Evolutionary conservation across 2,329 filamentous ascomycete species (phyloP).

Genomic region (Fusarium tricinctum): DNA sequence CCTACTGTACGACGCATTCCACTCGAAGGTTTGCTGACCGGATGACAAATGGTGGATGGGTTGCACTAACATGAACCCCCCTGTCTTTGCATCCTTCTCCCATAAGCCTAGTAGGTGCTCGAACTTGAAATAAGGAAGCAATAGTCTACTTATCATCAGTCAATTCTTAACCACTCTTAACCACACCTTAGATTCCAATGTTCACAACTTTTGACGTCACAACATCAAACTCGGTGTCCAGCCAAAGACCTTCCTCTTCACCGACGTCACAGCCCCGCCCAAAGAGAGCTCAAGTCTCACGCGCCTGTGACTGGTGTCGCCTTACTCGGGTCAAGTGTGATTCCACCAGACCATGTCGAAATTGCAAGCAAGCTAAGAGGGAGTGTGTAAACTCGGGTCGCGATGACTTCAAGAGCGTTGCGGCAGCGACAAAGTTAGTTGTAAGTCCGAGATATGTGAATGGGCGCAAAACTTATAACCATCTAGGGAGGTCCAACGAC

Average conservation of each 20-base stretch:
- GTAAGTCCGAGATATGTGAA: too few relatives aligned
- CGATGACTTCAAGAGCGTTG: constrained; percentile 48
- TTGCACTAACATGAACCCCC: constrained; percentile 11
- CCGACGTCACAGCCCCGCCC: constrained; percentile 42
- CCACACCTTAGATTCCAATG: constrained; percentile 20
- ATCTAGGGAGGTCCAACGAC: constrained; percentile 44
- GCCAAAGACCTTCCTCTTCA: constrained; percentile 32
- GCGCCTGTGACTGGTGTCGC: constrained; percentile 53
- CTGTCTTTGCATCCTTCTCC: constrained; percentile 19
- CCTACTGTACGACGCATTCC: not conserved
- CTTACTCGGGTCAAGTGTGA: constrained; percentile 51
- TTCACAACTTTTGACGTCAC: constrained; percentile 46
- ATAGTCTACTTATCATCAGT: too few relatives aligned
- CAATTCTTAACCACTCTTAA: not conserved
- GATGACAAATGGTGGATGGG: constrained; percentile 21
- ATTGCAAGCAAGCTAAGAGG: constrained; percentile 45
- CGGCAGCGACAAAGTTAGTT: constrained; percentile 44
- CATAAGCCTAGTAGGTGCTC: not conserved
- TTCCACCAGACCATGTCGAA: constrained; percentile 47
- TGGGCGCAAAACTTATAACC: constrained; percentile 7
- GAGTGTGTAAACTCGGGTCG: constrained; percentile 45
- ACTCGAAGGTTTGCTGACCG: not conserved
- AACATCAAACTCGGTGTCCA: constrained; percentile 33
- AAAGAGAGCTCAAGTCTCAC: constrained; percentile 51
- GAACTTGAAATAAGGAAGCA: not conserved